Conservation (phyloP, 2,329 filamentous ascomycete genomes). For the Leptodontidium sp. region DNA sequence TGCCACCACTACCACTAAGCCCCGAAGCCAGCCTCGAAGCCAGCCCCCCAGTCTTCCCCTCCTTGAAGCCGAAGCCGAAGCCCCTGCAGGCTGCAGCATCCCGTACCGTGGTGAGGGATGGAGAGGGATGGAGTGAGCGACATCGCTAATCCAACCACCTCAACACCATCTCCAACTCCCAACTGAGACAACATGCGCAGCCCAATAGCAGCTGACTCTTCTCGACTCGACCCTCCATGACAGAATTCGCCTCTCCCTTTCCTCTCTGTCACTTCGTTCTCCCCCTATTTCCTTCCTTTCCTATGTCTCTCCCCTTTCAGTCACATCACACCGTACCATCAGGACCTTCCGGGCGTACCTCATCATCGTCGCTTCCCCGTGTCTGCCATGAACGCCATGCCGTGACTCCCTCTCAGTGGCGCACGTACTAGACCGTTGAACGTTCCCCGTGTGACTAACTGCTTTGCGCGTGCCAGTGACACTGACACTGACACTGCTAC, state of each 20-base stretch:
- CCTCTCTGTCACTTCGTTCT: too few relatives aligned
- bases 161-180: not conserved
- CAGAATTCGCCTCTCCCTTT: slow-evolving; percentile 10
- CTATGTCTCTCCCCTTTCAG: not conserved
- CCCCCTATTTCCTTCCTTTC: not conserved
- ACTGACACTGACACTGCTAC: slow-evolving; percentile 11
- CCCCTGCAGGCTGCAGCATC: slow-evolving; percentile 13
- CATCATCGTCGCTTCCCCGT: slow-evolving; percentile 14
- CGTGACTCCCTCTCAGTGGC: slow-evolving; percentile 32
- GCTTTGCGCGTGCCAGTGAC: slow-evolving; percentile 39
- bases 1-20: not conserved
- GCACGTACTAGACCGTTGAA: slow-evolving; percentile 24
- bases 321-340: not conserved
- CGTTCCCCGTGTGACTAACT: slow-evolving; percentile 41
- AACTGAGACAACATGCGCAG: slow-evolving; percentile 9
- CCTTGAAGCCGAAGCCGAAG: not conserved
- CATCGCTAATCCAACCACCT: not conserved
- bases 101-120: too few relatives aligned
- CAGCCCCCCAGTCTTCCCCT: not conserved
- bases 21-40: not conserved
- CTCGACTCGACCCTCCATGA: not conserved
- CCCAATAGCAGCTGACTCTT: slow-evolving; percentile 19
- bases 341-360: slow-evolving; percentile 12
- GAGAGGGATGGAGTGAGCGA: not conserved
- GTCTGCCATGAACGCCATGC: slow-evolving; percentile 14